Percentiles rank a stretch among this genome's conserved stretches.
These are phyloP conservation scores for Syzygium syzygioides DNA, from an alignment of 441 rosid genomes.

Conservation along the genomic window DNA sequence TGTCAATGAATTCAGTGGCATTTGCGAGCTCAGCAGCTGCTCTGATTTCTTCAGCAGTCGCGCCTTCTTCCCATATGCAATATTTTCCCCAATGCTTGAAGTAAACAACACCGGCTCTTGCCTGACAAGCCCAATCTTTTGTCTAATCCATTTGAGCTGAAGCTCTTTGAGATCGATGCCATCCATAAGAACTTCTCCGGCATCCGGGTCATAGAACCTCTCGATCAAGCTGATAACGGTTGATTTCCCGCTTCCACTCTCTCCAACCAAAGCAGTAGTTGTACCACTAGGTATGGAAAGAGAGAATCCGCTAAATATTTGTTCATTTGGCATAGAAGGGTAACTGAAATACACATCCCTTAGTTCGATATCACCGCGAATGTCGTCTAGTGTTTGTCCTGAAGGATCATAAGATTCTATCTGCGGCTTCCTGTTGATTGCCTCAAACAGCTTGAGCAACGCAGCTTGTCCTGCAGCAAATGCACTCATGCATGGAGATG, in stretches of 20 bases:
- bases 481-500: constrained; percentile 53
- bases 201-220: constrained; percentile 1
- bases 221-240: background rate
- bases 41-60: background rate
- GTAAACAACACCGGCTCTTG: constrained; percentile 8
- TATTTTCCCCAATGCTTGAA: constrained; percentile 1
- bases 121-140: constrained; percentile 1
- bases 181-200: background rate
- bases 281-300: background rate
- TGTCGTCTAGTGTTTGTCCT: background rate
- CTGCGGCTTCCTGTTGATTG: constrained; percentile 47
- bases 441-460: constrained; percentile 75
- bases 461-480: constrained; percentile 76
- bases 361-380: background rate
- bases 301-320: background rate
- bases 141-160: constrained; percentile 5
- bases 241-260: constrained; percentile 11
- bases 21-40: constrained; percentile 4
- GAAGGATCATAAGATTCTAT: constrained; percentile 4
- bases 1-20: background rate
- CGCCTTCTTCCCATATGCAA: constrained; percentile 6
- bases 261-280: constrained; percentile 7
- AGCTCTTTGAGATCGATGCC: background rate
- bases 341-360: background rate
- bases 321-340: background rate